Base-by-base conservation (phyloP, 305 asterid species). In the Fraxinus angustifolia region DNA sequence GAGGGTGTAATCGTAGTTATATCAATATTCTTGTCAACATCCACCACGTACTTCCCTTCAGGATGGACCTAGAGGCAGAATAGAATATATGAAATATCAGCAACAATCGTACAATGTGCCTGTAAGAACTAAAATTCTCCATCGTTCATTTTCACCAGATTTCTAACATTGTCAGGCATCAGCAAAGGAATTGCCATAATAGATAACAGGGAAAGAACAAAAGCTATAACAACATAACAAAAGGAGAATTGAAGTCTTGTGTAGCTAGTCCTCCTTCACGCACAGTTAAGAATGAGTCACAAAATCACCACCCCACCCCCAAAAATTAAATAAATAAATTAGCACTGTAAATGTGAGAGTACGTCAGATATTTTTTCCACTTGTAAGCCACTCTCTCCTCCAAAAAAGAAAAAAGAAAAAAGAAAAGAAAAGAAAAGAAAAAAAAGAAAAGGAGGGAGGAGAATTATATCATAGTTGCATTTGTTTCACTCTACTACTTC, bases 21-120 rank as follows among this genome's bases (percentile, higher is more conserved):
- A 86, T 96, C 99, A 73, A 96, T 94, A 86, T 88, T 94, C 84
- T 96, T 96, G 90, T 93, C 99, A 83, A 93, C 91, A 81, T 95
- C 97, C 81, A 94, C 98, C 6, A 96, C 97, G 88, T 94, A 96
- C 85, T 96, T 96, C 70, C 99, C 99, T 86, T 96, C 99, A 30
- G 98, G 97, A 82, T 94, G 98, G 75, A 94, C 98, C 98, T 96
- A 76, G n/a, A 2, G 31, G 62, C 53, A 85, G 23, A 83, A 80
- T n/a, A 86, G 23, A 33, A 76, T 60, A 73, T 48, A 78, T 30
- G 72, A 17, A 79, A 78, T 48, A 76, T 81, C 73, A 85, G 53
- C 75, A 68, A 70, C 42, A 68, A 30, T 68, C 6, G 10, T 12
- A 68, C 21, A 14, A 30, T 11, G 17, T 68, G 10, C 4, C 8